Percentiles rank a stretch among this genome's conserved stretches.
Conservation (phyloP, 2,329 filamentous ascomycete genomes). For the Pseudonectria buxi region DNA sequence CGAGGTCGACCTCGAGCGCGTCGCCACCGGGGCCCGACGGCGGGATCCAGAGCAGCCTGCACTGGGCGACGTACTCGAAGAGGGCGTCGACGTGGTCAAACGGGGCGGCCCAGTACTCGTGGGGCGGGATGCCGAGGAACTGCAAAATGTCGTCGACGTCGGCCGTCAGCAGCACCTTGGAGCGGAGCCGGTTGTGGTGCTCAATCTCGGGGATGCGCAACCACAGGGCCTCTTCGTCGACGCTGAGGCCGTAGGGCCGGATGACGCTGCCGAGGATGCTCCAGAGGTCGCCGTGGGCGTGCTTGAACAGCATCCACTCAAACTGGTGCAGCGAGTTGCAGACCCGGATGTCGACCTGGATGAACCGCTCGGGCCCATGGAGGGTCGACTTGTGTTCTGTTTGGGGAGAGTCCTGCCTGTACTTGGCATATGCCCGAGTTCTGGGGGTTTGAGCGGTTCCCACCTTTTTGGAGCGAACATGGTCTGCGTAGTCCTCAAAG, state of each 20-base stretch:
- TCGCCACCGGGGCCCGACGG: constrained; percentile 12
- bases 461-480: too few species aligned
- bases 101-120: constrained; percentile 40
- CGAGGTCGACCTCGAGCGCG: constrained; percentile 19
- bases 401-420: too few species aligned
- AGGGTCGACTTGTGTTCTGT: too few species aligned
- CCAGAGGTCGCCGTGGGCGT: constrained; percentile 66
- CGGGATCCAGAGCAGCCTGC: constrained; percentile 50
- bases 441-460: too few species aligned
- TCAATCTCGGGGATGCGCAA: constrained; percentile 66
- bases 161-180: constrained; percentile 53
- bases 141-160: constrained; percentile 49
- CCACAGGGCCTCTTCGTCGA: constrained; percentile 56
- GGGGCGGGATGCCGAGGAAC: constrained; percentile 55
- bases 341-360: constrained; percentile 65
- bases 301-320: constrained; percentile 60
- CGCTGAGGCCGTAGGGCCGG: constrained; percentile 57
- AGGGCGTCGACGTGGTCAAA: constrained; percentile 51
- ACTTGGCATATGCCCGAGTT: too few species aligned
- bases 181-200: constrained; percentile 43
- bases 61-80: constrained; percentile 54
- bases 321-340: constrained; percentile 36
- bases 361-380: constrained; percentile 25
- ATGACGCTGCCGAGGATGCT: constrained; percentile 58
- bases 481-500: too few species aligned